Base-by-base conservation (phyloP, 2,329 filamentous ascomycete genomes). In the Xylariales sp. region DNA sequence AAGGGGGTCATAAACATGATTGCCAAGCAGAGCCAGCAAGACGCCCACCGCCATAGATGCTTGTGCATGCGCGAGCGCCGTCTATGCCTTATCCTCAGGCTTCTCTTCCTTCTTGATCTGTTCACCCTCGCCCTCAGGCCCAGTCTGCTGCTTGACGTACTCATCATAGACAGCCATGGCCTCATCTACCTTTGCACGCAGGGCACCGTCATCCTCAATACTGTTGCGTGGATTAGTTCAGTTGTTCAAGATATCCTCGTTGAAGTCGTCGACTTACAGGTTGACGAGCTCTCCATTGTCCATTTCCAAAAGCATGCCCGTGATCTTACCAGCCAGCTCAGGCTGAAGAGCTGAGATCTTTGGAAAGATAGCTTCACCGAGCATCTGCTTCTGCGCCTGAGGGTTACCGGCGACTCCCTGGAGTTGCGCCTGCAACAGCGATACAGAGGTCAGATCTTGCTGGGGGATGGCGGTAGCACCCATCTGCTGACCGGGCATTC, bases 231-330 rank as follows among this genome's bases (percentile, higher is more conserved):
- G 7, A 15, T 60, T 44, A 51, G 44, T 36, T 39, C 7, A 37
- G 42, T 32, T 46, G 21, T 24, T 14, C n/a, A n/a, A 5, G 19
- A 16, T 28, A 20, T 12, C 14, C 4, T 2, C 8, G 36, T 14
- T 25, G 9, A 10, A 38, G 6, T n/a, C n/a, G 3, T 5, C 19
- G 51, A 87, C 90, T 87, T 84, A 95, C 88, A 98, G 80, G 70
- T 87, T 88, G 62, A 98, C 78, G 57, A 98, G 76, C 74, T 98
- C 93, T 44, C 76, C 65, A 70, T 97, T 97, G 59, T 97, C 93
- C 93, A 98, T 98, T 80, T 98, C 93, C 58, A 98, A 72, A 58
- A 98, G 85, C 93, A 98, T 98, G 71, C 93, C 93, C 48, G 93
- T 98, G 67, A 98, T 97, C 84, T 98, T 98, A 63, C 93, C 93